A percentile compares a stretch with the other conserved stretches of the same genome.
Evolutionary conservation across 1,284 basidiomycete genomes (phyloP).

Genomic region (Bjerkandera adusta): DNA sequence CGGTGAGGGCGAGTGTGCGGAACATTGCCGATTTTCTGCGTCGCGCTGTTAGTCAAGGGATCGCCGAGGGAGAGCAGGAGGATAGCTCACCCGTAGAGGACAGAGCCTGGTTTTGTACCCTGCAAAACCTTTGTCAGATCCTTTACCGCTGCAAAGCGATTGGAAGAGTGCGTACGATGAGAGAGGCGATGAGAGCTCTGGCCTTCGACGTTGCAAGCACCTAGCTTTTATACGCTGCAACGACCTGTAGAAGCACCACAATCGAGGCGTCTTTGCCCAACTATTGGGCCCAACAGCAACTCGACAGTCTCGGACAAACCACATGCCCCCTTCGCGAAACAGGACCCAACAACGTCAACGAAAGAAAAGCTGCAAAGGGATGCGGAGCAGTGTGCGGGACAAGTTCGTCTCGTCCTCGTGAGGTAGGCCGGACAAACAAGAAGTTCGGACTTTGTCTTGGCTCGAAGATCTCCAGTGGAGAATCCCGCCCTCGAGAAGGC

Average conservation of each 20-base stretch:
- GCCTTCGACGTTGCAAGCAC: background rate
- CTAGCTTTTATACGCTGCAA: conserved; percentile 5
- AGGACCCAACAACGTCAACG: conserved; percentile 7
- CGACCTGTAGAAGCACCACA: background rate
- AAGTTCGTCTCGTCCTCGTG: background rate
- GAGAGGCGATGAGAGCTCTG: conserved; percentile 15
- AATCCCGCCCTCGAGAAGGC: too few relatives aligned
- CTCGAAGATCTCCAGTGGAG: too few relatives aligned
- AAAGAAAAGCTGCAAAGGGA: background rate
- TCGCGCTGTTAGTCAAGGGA: conserved; percentile 20
- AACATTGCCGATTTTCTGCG: conserved; percentile 27
- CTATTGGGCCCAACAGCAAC: background rate
- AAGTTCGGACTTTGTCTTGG: background rate
- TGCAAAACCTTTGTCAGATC: background rate
- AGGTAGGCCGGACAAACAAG: conserved; percentile 2
- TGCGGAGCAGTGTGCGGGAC: background rate
- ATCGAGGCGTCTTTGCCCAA: background rate
- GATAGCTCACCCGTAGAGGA: conserved; percentile 16
- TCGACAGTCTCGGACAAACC: conserved; percentile 10
- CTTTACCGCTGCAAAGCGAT: conserved; percentile 17
- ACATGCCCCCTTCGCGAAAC: conserved; percentile 1
- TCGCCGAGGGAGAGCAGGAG: conserved; percentile 17
- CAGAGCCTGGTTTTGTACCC: background rate
- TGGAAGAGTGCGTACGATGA: conserved; percentile 33
- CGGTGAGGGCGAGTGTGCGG: conserved; percentile 36